A percentile compares a stretch with the other conserved stretches of the same genome.
Conservation (phyloP, 2,329 filamentous ascomycete genomes). For the Colletotrichum magnum region DNA sequence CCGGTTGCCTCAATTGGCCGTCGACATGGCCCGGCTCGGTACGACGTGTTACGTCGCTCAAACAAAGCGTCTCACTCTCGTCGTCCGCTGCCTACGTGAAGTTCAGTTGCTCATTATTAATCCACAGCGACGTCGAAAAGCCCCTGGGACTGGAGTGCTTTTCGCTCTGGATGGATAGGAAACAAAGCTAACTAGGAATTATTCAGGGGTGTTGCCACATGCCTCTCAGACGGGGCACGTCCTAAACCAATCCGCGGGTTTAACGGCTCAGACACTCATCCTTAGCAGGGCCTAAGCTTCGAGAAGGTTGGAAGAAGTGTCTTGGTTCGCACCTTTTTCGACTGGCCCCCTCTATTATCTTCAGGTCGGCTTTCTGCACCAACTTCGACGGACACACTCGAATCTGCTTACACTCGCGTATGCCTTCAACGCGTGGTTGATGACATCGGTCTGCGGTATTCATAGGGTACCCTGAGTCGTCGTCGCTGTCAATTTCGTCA, state of each 20-base stretch:
- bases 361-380: too few species aligned
- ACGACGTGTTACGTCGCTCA: neutral
- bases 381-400: too few species aligned
- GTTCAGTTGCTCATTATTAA: neutral
- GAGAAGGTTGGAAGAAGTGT: conserved; percentile 37
- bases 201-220: conserved; percentile 26
- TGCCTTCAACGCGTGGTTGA: too few species aligned
- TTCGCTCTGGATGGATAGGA: neutral
- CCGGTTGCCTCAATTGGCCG: conserved; percentile 12
- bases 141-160: neutral
- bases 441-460: too few species aligned
- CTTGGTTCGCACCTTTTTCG: conserved; percentile 20
- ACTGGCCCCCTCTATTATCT: neutral
- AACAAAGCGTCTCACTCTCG: neutral
- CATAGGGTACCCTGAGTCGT: too few species aligned
- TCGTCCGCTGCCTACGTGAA: neutral
- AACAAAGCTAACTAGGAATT: conserved; percentile 16
- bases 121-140: neutral
- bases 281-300: conserved; percentile 33
- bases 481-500: too few species aligned
- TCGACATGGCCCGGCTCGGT: conserved; percentile 1
- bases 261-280: conserved; percentile 29
- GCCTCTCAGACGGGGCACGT: conserved; percentile 4
- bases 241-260: conserved; percentile 32
- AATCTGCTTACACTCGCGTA: too few species aligned